Percentiles rank a stretch among this genome's conserved stretches.
These are phyloP conservation scores for Spirogloea muscicola DNA, from an alignment of 139 green algal genomes.

Conservation along the genomic window DNA sequence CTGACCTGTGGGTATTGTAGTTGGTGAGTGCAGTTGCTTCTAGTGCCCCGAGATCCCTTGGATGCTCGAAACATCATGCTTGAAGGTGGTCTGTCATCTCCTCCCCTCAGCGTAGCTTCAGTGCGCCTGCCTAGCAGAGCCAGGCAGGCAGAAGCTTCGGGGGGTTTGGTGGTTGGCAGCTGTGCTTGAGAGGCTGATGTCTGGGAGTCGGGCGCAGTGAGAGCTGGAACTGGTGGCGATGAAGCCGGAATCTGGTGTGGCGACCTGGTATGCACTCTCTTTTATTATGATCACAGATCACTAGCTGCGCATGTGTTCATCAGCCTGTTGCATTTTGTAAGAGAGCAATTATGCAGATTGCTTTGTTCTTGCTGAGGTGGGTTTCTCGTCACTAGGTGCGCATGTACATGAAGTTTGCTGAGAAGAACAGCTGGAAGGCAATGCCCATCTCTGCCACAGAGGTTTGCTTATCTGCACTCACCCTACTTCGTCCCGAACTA, in stretches of 20 bases:
- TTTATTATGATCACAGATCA: no score
- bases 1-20: background rate
- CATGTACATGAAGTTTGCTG: slow-evolving; percentile 79
- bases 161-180: no score
- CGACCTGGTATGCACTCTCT: slow-evolving; percentile 11
- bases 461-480: no score
- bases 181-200: no score
- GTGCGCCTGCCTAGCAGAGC: background rate
- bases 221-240: slow-evolving; percentile 35
- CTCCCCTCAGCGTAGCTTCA: background rate
- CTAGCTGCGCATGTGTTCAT: no score
- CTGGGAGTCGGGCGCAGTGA: no score
- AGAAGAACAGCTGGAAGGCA: slow-evolving; percentile 70
- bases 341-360: no score
- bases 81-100: slow-evolving; percentile 51
- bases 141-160: no score
- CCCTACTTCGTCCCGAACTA: no score
- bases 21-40: slow-evolving; percentile 32
- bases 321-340: no score
- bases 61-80: slow-evolving; percentile 79
- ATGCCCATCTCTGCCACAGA: slow-evolving; percentile 47
- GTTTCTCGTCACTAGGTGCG: slow-evolving; percentile 44
- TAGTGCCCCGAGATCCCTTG: slow-evolving; percentile 79
- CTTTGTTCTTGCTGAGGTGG: no score
- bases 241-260: slow-evolving; percentile 9